Conservation (phyloP, 202 grass and related monocot genomes). For the Eragrostis tef region DNA sequence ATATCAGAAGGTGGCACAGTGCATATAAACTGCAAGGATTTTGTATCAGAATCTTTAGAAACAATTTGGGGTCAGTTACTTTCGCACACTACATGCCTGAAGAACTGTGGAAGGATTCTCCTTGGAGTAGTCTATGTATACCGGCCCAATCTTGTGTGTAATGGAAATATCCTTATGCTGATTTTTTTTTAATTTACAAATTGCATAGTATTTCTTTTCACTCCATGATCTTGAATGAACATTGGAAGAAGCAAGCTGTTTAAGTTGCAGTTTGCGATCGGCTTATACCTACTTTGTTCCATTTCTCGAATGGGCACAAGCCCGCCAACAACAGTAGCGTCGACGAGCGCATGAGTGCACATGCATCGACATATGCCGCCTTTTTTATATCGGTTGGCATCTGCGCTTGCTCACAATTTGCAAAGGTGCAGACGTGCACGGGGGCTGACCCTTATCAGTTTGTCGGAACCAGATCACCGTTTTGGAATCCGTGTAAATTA, state of each 20-base stretch:
- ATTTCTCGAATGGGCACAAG: background rate
- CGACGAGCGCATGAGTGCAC: background rate
- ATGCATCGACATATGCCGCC: background rate
- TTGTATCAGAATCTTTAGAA: slow-evolving; percentile 2
- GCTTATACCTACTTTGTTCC: background rate
- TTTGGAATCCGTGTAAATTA: background rate
- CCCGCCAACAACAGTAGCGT: background rate
- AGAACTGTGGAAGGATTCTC: background rate
- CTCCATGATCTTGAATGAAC: background rate
- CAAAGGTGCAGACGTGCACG: background rate
- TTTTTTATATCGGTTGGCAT: background rate
- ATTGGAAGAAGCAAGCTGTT: background rate
- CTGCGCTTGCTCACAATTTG: background rate
- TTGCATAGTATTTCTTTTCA: background rate
- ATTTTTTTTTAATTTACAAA: background rate
- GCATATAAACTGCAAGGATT: slow-evolving; percentile 70
- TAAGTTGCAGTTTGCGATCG: background rate
- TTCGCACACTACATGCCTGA: background rate
- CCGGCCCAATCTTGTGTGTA: background rate
- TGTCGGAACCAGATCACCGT: background rate
- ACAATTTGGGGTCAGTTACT: background rate
- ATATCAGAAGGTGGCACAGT: slow-evolving; percentile 84
- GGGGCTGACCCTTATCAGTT: background rate
- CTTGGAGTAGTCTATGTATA: slow-evolving; percentile 16
- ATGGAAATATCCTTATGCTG: background rate